Evolutionary conservation across 257 asterid genomes (phyloP).

Genomic region (Solanum boliviense): DNA sequence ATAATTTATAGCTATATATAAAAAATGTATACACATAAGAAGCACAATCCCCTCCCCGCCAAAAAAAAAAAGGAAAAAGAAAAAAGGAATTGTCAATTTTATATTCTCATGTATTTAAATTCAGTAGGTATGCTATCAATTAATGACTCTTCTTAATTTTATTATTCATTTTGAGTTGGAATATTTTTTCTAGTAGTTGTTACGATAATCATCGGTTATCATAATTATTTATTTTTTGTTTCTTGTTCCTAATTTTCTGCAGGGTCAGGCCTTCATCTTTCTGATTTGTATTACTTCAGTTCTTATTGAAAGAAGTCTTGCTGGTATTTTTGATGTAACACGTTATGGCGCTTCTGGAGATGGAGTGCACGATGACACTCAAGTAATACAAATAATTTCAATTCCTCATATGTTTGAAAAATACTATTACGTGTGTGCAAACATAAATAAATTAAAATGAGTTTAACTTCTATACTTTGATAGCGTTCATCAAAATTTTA

Average conservation of each 20-base stretch:
- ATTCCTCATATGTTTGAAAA: not conserved
- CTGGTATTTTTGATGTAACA: not conserved
- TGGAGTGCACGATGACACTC: conserved; percentile 10
- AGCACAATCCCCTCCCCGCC: not conserved
- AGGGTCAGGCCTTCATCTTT: not conserved
- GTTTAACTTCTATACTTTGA: not conserved
- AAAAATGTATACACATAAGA: not conserved
- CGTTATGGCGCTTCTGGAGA: conserved; percentile 11
- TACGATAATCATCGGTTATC: not conserved
- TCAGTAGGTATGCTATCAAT: not conserved
- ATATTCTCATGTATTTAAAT: not conserved
- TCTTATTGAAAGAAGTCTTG: not conserved
- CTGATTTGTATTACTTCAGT: not conserved
- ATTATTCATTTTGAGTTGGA: not conserved
- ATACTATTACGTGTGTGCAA: not conserved
- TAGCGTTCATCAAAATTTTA: not conserved
- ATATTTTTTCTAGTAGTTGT: not conserved
- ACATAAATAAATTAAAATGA: not conserved
- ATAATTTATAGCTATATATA: no score
- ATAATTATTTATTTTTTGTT: not conserved
- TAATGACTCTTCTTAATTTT: not conserved
- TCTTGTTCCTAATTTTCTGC: not conserved
- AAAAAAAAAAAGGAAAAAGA: no score
- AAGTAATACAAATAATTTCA: not conserved
- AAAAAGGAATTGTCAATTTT: not conserved